Base-by-base conservation (phyloP, 2,329 filamentous ascomycete species). In the Botrytis deweyae region DNA sequence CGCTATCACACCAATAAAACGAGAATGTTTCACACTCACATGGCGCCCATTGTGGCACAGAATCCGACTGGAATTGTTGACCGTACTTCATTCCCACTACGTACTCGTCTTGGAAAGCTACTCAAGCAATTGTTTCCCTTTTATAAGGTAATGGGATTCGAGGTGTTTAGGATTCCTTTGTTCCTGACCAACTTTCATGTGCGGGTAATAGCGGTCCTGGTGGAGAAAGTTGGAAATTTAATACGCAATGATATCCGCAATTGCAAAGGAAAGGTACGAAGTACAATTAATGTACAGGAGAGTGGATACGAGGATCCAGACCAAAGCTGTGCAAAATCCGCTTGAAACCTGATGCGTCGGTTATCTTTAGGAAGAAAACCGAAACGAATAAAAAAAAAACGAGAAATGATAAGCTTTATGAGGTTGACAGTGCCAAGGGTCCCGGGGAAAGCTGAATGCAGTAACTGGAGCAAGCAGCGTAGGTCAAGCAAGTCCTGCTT, bases 41-140 rank as follows among this genome's bases (percentile, higher is more conserved):
- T 77, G 93, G 87, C 79, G 88, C 92, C 93, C 93, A 96, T 88
- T 92, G 90, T 76, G 93, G 92, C 80, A 94, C 92, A 65, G 92
- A 95, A 82, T 92, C 88, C 83, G 89, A 87, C 81, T 91, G 89
- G 75, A 96, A 87, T 75, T 89, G 91, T 77, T 92, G 87, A 76
- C 92, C 91, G 87, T 92, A 94, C 86, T 94, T 93, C 92, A 93
- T 94, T 70, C 76, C 66, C 38, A 68, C 42, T 58, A 42, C 16
- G 25, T 58, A 18, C 18, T 42, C n/a, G n/a, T 42, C 49, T 42
- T 22, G 52, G 25, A 55, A 58, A 68, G 49, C 18, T 58, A 8
- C 49, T 46, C n/a, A 36, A 65, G 69, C 33, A 71, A 71, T 65
- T 52, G 33, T 38, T 40, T 29, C 59, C 69, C 49, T 49, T 71